Evolutionary conservation across 2,329 filamentous ascomycete genomes (phyloP).

Genomic region (Sphaerulina musiva): DNA sequence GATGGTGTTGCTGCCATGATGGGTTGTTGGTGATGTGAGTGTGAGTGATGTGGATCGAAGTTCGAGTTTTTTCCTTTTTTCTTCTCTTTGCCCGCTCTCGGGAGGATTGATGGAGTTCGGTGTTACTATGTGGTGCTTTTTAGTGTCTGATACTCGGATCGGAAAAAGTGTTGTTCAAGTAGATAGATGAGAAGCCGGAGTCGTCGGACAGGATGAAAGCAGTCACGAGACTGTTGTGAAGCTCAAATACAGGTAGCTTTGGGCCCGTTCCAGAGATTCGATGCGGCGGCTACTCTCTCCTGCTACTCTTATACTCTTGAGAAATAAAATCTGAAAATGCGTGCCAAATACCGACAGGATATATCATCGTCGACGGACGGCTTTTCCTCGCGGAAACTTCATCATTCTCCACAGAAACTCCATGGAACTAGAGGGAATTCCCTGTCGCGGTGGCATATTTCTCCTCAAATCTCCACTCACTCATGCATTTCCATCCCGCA

Average conservation of each 20-base stretch:
- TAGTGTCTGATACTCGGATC: background rate
- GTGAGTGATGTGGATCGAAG: background rate
- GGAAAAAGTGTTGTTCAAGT: background rate
- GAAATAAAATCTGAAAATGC: background rate
- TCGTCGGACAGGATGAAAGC: background rate
- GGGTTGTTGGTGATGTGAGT: background rate
- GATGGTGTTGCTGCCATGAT: background rate
- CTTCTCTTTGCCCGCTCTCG: background rate
- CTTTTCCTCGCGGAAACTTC: background rate
- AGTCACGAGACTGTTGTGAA: background rate
- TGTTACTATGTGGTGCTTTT: background rate
- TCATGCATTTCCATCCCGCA: background rate
- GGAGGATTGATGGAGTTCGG: background rate
- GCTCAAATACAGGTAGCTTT: background rate
- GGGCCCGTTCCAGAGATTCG: background rate
- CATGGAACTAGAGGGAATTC: background rate
- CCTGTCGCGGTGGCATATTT: background rate
- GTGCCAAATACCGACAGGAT: constrained; percentile 1
- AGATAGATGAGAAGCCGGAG: background rate
- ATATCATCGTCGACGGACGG: background rate
- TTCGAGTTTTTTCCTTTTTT: background rate
- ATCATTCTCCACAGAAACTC: background rate
- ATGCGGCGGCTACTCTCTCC: background rate
- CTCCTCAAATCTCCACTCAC: background rate
- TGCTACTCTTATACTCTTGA: background rate